Evolutionary conservation across 2,329 filamentous ascomycete species (phyloP), one percentile per base, ranked within the genome.

Genomic region (Akanthomyces lecanii): DNA sequence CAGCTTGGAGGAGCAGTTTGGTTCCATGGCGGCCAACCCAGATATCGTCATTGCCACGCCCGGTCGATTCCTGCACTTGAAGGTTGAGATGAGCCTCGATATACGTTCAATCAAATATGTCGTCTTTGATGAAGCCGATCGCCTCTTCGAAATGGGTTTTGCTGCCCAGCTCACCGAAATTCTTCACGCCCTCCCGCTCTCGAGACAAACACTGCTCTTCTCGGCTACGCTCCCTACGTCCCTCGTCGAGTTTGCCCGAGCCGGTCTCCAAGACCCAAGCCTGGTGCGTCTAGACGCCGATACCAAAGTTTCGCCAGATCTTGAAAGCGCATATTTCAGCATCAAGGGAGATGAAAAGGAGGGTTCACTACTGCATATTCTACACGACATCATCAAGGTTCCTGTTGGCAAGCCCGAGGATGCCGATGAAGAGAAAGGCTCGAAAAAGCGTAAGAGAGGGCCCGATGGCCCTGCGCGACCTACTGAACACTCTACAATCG

Each of bases 121-220:
- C 28, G 95, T 99, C 10, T 99, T 99, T 67, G 95, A 99, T 73
- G 95, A 99, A 75, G 95, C 95, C 1, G 95, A 99, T 81, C 86
- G 95, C 61, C 81, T 99, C 23, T 99, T 99, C 75, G 95, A 99
- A 73, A 97, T 99, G 94, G 96, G 95, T 69, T 99, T 99, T 73
- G 92, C 93, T 5, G 88, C 91, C 4, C 95, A 99, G 72, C 80
- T 99, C 68, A 89, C 90, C 1, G 95, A 99, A 73, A 98, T 98
- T 80, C 79, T 99, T 58, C 88, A 97, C 71, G 90, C 92, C 0
- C 79, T 99, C 18, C 95, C 96, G 1, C 80, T 85, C 0, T 90
- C 88, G 28, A 85, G 96, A 64, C 95, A 99, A 73, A 99, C 93
- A 3, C 79, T 98, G 8, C 82, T 99, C 2, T 99, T 99, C 75